Evolutionary conservation across 2,329 filamentous ascomycete genomes (phyloP).

Genomic region (Colletotrichum tofieldiae): DNA sequence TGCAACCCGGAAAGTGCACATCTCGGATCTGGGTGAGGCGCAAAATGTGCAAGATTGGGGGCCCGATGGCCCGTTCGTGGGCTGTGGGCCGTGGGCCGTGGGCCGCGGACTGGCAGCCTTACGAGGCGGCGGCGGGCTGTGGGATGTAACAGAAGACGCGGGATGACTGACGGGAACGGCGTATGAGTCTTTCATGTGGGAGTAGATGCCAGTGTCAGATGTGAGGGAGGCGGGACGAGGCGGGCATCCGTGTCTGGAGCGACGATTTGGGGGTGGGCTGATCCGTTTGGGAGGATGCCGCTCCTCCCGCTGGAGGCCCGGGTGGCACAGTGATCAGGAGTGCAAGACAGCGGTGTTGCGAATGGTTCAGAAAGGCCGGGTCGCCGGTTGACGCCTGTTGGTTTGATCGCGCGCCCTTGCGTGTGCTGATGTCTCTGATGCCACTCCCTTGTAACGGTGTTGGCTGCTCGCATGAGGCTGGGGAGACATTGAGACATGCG

Average conservation of each 20-base stretch:
- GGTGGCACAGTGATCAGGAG: neutral
- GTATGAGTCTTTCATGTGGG: neutral
- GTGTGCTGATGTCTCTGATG: conserved; percentile 1
- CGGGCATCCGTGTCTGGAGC: neutral
- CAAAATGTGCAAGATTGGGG: conserved; percentile 27
- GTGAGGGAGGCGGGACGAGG: neutral
- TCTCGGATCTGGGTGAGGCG: conserved; percentile 16
- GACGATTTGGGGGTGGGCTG: neutral
- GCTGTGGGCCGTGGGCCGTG: neutral
- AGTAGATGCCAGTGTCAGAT: neutral
- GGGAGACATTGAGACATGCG: conserved; percentile 8
- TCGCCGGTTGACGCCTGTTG: neutral
- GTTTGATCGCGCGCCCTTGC: conserved; percentile 4
- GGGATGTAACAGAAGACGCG: neutral
- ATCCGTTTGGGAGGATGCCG: conserved; percentile 18
- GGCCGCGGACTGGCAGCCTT: conserved; percentile 22
- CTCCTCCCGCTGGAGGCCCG: conserved; percentile 1
- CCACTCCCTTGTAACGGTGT: conserved; percentile 27
- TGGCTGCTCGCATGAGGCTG: conserved; percentile 2
- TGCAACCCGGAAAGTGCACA: neutral
- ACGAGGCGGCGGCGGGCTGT: conserved; percentile 15
- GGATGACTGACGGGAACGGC: neutral
- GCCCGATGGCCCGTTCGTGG: conserved; percentile 7
- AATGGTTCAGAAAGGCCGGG: neutral
- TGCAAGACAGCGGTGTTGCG: neutral